Percentiles rank a stretch among this genome's conserved stretches.
Evolutionary conservation across 2,329 filamentous ascomycete genomes (phyloP).

Genomic region (Tolypocladium album): DNA sequence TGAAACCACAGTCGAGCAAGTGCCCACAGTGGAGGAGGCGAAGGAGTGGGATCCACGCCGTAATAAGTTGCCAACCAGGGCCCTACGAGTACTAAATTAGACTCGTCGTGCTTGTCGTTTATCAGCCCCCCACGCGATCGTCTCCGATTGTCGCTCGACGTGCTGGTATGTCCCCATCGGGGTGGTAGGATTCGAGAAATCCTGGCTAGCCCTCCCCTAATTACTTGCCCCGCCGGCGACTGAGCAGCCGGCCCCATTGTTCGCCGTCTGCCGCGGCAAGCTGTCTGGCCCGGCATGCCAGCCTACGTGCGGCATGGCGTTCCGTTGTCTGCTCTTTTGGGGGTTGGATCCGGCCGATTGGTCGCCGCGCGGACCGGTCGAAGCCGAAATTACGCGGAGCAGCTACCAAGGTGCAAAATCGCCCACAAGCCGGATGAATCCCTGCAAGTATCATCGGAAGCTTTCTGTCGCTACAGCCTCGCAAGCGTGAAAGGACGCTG

Average conservation of each 20-base stretch:
- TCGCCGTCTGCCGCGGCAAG: not conserved
- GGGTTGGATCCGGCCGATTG: not conserved
- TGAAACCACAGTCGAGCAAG: not conserved
- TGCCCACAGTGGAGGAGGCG: not conserved
- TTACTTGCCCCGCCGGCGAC: not conserved
- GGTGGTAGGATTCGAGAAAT: not conserved
- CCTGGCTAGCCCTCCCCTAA: not conserved
- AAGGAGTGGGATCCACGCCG: not conserved
- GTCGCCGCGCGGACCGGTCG: not conserved
- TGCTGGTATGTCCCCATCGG: not conserved
- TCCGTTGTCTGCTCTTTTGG: not conserved
- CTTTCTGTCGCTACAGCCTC: too few species aligned
- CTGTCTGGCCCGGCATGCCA: not conserved
- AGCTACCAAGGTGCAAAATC: not conserved
- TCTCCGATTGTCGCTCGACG: not conserved
- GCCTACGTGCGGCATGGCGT: not conserved
- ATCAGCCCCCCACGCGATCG: not conserved
- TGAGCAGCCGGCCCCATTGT: not conserved
- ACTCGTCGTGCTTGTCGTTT: not conserved
- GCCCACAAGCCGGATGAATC: too few species aligned
- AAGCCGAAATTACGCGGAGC: not conserved
- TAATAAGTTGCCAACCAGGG: not conserved
- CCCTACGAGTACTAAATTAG: not conserved
- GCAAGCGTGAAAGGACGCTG: not conserved
- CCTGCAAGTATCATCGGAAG: too few species aligned